Conservation (phyloP, 176 grass and related monocot species). For the Avena atlantica region DNA sequence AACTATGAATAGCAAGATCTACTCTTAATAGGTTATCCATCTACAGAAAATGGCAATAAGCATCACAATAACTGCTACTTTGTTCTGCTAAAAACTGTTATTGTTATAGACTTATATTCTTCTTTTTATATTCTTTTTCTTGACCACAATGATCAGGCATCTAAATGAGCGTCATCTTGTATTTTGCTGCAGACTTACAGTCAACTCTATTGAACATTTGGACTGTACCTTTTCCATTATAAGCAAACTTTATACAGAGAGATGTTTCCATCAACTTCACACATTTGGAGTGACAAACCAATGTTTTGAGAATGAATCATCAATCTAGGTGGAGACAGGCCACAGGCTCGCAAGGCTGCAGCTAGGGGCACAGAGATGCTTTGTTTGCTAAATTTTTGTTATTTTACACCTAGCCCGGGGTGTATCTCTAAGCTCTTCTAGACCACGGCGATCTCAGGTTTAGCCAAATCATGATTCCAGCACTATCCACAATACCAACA, state of each 20-base stretch:
- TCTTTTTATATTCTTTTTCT: too few relatives aligned
- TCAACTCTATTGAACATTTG: neutral
- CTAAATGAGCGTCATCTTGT: neutral
- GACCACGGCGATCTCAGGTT: neutral
- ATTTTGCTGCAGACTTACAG: neutral
- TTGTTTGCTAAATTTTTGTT: neutral
- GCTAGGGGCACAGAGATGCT: neutral
- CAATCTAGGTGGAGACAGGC: slow-evolving; percentile 1
- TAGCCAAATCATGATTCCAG: neutral
- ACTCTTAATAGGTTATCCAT: slow-evolving; percentile 1
- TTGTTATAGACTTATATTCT: neutral
- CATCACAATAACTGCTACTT: neutral
- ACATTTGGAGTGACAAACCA: neutral
- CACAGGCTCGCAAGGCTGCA: neutral
- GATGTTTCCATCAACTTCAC: neutral
- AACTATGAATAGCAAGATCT: neutral
- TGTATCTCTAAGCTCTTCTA: neutral
- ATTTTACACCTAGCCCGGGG: neutral
- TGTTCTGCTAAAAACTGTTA: neutral
- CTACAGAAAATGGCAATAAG: neutral
- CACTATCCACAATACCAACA: neutral
- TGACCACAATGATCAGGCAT: neutral
- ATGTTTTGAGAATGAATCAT: neutral
- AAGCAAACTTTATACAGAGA: slow-evolving; percentile 8
- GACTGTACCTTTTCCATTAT: neutral